phyloP scores from a whole-genome alignment of 2,329 filamentous ascomycete genomes.

The Fusarium keratoplasticum region DNA sequence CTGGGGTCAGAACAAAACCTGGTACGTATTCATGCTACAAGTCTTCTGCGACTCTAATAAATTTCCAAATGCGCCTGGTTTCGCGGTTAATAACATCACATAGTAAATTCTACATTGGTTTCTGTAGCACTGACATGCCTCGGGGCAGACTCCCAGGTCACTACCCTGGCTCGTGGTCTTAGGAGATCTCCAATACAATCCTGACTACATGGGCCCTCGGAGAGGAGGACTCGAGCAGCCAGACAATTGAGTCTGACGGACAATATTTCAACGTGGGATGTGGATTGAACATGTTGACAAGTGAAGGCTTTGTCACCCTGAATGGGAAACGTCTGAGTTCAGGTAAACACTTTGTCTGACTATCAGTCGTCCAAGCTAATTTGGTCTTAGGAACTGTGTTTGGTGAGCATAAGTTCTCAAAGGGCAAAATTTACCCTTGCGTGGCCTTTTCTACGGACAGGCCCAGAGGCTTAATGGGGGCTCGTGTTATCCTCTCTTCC shows the following conservation, averaged over 20 bases:
- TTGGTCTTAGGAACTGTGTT: neutral
- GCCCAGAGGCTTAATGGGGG: no score
- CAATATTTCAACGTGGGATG: neutral
- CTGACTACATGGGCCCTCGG: neutral
- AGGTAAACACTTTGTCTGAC: neutral
- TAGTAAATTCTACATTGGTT: no score
- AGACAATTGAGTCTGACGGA: neutral
- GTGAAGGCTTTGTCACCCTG: neutral
- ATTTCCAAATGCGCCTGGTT: no score
- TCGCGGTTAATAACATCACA: no score
- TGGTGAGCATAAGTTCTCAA: neutral
- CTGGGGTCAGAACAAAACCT: no score
- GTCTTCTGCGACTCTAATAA: no score
- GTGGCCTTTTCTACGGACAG: neutral
- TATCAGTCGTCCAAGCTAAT: neutral
- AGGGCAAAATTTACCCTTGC: neutral
- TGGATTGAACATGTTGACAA: neutral
- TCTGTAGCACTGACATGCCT: no score
- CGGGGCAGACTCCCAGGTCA: no score
- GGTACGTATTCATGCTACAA: no score
- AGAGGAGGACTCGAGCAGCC: neutral
- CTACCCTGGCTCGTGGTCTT: neutral
- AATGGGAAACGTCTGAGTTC: neutral
- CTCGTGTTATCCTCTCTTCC: no score
- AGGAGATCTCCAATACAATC: neutral